phyloP scores from a whole-genome alignment of 352 stramenopile species.

The Pythium aristosporum region DNA sequence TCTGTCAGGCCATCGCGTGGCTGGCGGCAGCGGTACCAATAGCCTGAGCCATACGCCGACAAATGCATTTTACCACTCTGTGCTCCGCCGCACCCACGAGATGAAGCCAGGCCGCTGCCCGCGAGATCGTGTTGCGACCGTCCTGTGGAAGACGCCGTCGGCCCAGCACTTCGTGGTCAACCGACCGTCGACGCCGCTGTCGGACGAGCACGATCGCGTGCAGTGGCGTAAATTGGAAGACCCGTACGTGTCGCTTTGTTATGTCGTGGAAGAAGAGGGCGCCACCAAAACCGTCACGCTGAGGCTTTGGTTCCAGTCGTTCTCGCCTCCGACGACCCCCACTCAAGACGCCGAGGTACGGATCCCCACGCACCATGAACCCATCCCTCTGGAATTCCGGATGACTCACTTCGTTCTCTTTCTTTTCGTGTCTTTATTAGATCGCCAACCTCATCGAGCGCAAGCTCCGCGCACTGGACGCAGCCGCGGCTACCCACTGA shows the following conservation, averaged over 20 bases:
- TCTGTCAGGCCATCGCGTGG: conserved; percentile 20
- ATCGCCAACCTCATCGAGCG: conserved; percentile 16
- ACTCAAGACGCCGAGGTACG: conserved; percentile 17
- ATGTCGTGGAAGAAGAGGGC: conserved; percentile 30
- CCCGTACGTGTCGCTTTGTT: conserved; percentile 32
- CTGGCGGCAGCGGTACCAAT: not conserved
- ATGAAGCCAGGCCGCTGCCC: conserved; percentile 6
- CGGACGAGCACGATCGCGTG: conserved; percentile 1
- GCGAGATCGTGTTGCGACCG: conserved; percentile 21
- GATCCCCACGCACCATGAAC: not conserved
- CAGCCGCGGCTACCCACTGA: not conserved
- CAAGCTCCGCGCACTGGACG: conserved; percentile 17
- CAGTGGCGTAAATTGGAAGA: conserved; percentile 39
- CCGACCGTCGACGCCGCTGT: not conserved
- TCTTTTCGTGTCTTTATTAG: conserved; percentile 2
- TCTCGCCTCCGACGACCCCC: conserved; percentile 18
- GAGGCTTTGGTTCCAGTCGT: conserved; percentile 38
- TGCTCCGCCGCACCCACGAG: conserved; percentile 36
- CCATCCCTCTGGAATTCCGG: not conserved
- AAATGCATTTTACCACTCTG: conserved; percentile 30
- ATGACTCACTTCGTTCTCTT: conserved; percentile 3
- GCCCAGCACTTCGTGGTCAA: conserved; percentile 28
- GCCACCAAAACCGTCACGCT: conserved; percentile 1
- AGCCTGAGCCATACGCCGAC: conserved; percentile 12
- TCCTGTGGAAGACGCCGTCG: conserved; percentile 44